Evolutionary conservation across 2,329 filamentous ascomycete species (phyloP).

Genomic region (Cryphonectria radicalis): DNA sequence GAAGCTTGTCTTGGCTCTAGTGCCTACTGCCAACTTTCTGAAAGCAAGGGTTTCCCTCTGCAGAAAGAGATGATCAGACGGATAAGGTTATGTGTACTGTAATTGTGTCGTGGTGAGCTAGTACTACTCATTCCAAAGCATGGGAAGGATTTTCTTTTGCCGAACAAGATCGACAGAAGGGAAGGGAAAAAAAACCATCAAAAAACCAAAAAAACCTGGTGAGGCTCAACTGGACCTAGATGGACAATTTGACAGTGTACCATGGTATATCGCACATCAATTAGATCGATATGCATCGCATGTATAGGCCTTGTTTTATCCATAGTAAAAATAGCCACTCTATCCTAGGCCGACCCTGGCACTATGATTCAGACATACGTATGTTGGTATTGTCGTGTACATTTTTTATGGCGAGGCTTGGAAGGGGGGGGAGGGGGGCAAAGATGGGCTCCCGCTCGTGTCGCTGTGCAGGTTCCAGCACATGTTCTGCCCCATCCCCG

Average conservation of each 20-base stretch:
- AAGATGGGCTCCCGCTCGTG: slow-evolving; percentile 5
- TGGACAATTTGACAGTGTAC: neutral
- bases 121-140: neutral
- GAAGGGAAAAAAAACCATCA: no score
- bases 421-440: neutral
- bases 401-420: neutral
- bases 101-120: neutral
- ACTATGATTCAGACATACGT: neutral
- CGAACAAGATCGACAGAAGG: neutral
- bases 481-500: no score
- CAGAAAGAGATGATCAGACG: neutral
- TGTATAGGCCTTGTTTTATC: neutral
- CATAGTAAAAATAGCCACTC: slow-evolving; percentile 2
- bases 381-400: neutral
- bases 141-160: neutral
- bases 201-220: no score
- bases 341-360: neutral
- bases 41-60: neutral
- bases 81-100: neutral
- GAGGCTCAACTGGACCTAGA: neutral
- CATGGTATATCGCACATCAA: slow-evolving; percentile 1
- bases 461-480: neutral
- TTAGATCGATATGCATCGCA: neutral
- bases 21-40: neutral
- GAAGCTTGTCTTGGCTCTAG: neutral